Percentiles rank a stretch among this genome's conserved stretches.
Conservation (phyloP, 805 yeast genomes). For the Teunomyces barrocoloradensis region DNA sequence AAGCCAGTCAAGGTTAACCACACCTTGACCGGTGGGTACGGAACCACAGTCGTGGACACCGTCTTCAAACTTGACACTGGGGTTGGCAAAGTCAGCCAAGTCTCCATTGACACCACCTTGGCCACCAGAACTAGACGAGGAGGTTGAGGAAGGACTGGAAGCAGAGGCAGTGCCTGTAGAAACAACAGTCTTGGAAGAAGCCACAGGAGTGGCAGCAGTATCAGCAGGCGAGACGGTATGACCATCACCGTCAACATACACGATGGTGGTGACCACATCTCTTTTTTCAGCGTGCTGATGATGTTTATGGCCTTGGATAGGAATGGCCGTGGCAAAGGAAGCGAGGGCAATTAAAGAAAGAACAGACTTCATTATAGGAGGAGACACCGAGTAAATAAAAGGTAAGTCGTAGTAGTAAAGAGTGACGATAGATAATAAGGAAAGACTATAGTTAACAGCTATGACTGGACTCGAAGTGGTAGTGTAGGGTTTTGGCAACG, state of each 20-base stretch:
- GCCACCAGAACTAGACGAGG: conserved; percentile 26
- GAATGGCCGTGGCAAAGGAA: conserved; percentile 30
- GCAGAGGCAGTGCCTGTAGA: conserved; percentile 5
- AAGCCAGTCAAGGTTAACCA: conserved; percentile 56
- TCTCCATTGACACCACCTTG: conserved; percentile 43
- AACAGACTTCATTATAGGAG: conserved; percentile 24
- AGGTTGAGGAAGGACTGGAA: conserved; percentile 24
- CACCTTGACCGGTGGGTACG: conserved; percentile 78
- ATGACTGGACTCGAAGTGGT: conserved; percentile 1
- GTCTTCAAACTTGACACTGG: conserved; percentile 58
- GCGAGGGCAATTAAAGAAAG: conserved; percentile 26
- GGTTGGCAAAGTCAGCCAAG: conserved; percentile 46
- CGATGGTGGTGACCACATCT: conserved; percentile 38
- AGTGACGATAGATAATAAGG: conserved; percentile 13
- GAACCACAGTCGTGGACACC: conserved; percentile 66
- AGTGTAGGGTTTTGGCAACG: background rate
- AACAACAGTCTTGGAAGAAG: conserved; percentile 6
- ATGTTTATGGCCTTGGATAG: conserved; percentile 34
- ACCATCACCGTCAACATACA: conserved; percentile 32
- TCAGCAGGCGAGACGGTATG: conserved; percentile 13
- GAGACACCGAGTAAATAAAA: background rate
- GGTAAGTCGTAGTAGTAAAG: conserved; percentile 2
- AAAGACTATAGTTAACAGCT: conserved; percentile 26
- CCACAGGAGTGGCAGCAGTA: conserved; percentile 5
- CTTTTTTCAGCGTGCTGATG: conserved; percentile 32